Conservation (phyloP, 495 filamentous ascomycete species). For the Aspergillus cristatus region DNA sequence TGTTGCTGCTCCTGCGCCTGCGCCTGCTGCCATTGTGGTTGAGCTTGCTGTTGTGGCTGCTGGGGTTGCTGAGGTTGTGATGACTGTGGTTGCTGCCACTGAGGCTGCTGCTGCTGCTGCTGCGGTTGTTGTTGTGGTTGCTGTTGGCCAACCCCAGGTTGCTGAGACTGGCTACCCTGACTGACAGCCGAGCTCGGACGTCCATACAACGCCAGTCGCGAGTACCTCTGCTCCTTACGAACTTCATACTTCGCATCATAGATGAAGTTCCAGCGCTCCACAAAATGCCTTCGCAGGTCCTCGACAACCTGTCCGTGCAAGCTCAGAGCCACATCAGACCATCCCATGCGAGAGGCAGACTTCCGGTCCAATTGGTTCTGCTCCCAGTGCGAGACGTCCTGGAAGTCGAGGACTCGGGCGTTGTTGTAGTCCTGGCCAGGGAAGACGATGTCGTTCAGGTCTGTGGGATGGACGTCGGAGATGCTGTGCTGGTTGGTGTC, state of each 20-base stretch:
- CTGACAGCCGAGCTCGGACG: slow-evolving; percentile 15
- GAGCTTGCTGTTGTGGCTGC: neutral
- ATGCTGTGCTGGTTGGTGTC: slow-evolving; percentile 67
- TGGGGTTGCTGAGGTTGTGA: slow-evolving; percentile 8
- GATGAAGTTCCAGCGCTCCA: slow-evolving; percentile 90
- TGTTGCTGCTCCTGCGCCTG: too few relatives aligned
- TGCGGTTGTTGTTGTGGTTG: slow-evolving; percentile 4
- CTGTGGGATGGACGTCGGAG: slow-evolving; percentile 73
- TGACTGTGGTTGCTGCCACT: slow-evolving; percentile 9
- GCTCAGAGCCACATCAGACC: slow-evolving; percentile 82
- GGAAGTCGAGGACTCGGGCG: slow-evolving; percentile 77
- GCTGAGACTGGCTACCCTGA: slow-evolving; percentile 2
- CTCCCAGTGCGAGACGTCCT: slow-evolving; percentile 73
- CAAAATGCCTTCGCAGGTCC: slow-evolving; percentile 71
- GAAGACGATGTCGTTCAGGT: slow-evolving; percentile 67
- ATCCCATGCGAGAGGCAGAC: slow-evolving; percentile 80
- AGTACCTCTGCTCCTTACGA: slow-evolving; percentile 54
- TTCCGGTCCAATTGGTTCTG: slow-evolving; percentile 81
- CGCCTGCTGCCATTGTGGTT: neutral
- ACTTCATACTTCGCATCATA: slow-evolving; percentile 72
- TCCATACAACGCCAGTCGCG: slow-evolving; percentile 37
- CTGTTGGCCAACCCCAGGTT: slow-evolving; percentile 1
- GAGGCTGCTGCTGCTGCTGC: slow-evolving; percentile 1
- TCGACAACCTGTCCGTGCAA: slow-evolving; percentile 71
- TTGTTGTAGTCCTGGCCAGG: slow-evolving; percentile 96